Evolutionary conservation across 768 basidiomycete species (phyloP), one percentile per base, ranked within the genome.

Genomic region (Crucibulum laeve): DNA sequence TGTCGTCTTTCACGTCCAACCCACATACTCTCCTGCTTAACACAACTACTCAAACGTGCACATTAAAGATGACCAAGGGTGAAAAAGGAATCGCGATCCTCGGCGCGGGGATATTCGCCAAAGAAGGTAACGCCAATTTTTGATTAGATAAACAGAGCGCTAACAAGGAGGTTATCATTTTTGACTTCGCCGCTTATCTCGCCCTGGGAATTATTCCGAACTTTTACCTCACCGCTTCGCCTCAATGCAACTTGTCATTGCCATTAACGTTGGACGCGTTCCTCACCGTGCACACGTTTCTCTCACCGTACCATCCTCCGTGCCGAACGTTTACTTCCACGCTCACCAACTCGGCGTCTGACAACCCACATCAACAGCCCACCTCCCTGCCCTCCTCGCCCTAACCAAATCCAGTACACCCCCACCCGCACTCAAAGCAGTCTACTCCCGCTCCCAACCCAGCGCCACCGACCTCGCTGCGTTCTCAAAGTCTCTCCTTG

Each of bases 101-200:
- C 35, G 89, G 89, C 47, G 80, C 86, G 38, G 89, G 91, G 17
- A 73, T 91, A 45, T 89, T 89, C 51, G 84, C 83, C 42, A 81
- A 71, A 52, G 79, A 84, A 71, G 85, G 86, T 84, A n/a, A n/a
- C n/a, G n/a, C n/a, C n/a, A n/a, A n/a, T n/a, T n/a, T n/a, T n/a
- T n/a, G n/a, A n/a, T n/a, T n/a, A n/a, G n/a, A n/a, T n/a, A n/a
- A n/a, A n/a, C n/a, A n/a, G n/a, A n/a, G n/a, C n/a, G n/a, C n/a
- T n/a, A n/a, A n/a, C n/a, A n/a, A n/a, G n/a, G n/a, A n/a, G n/a
- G n/a, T n/a, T n/a, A n/a, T n/a, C n/a, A n/a, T n/a, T n/a, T n/a
- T n/a, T n/a, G n/a, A n/a, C n/a, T n/a, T n/a, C n/a, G n/a, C n/a
- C n/a, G n/a, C n/a, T 67, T 40, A 50, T 34, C 44, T 55, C 38